Evolutionary conservation across 345 rosid species (phyloP), one percentile per base, ranked within the genome.

Genomic region (Brassica napus): DNA sequence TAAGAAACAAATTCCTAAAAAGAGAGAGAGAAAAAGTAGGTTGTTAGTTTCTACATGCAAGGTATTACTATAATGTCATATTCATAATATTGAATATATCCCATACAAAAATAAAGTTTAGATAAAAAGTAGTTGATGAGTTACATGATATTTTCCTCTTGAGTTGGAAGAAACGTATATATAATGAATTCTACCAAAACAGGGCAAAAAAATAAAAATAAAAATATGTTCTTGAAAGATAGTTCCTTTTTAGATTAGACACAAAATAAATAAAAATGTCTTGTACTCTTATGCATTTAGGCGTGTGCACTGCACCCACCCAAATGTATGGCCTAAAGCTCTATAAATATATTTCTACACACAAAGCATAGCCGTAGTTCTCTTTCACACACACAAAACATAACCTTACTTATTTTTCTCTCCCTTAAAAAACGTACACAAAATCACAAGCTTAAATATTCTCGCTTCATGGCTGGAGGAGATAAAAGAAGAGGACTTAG

Each of bases 401-500:
- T 31, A 72, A 72, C 57, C 72, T 72, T 58, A 18, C 77, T 39
- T 65, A n/a, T 55, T n/a, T 62, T 28, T 65, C 47, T 73, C 55
- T 66, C 31, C 42, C 66, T 76, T 5, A 47, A 9, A 16, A 62
- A 14, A 15, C 10, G n/a, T 28, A 64, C n/a, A 73, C 37, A 72
- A 28, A 49, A 72, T 2, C 61, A 71, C 32, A 66, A 28, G 24
- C 52, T 32, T 34, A 7, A 11, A 62, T 61, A 79, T 73, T 21
- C 9, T 23, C 23, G 39, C 64, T 52, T 30, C 73, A 84, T 82
- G 94, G 83, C 85, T 26, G 84, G 81, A 79, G 77, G 73, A 71
- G 82, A 67, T 58, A 80, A 74, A 68, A 79, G 61, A 49, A 81
- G 44, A 68, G 85, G 89, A 39, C 88, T 92, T 60, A 87, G 88